Base-by-base conservation (phyloP, 2,329 filamentous ascomycete genomes). In the Hyphodiscus sp. region DNA sequence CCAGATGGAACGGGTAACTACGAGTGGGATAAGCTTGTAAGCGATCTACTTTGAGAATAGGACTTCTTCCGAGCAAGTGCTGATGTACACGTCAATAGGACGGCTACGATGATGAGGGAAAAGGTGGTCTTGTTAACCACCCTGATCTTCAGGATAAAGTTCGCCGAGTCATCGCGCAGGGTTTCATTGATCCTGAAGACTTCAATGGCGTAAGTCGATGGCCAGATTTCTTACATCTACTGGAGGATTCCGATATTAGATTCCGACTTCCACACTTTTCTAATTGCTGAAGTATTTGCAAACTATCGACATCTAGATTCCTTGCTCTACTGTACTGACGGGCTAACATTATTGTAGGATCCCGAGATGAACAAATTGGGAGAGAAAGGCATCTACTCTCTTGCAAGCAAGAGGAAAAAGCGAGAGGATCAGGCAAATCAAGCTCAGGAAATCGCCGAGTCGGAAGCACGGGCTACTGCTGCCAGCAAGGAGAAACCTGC, bases 181-280 rank as follows among this genome's bases (percentile, higher is more conserved):
- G 89, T 20, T 88, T 94, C 63, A 86, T 97, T 63, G 86, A 87
- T 61, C 78, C 89, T 43, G 85, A 89, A 49, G 92, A 96, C 63
- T 96, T 90, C 83, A 92, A 86, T 33, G 90, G 90, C 13, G 91
- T 95, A 78, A 73, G 87, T 75, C 29, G 15, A 26, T 15, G 1
- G 15, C 30, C 51, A 26, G 43, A 3, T 26, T 8, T 26, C 8
- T 26, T 3, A 26, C 8, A 26, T 26, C 3, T 26, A 3, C 8
- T 26, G 23, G 23, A 26, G 23, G 23, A 26, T 8, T 26, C 8
- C 23, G n/a, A n/a, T n/a, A n/a, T n/a, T 26, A 26, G 23, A 4
- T 26, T 26, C 23, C 3, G 4, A 26, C 23, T 26, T 26, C 23
- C 23, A 26, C 23, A 26, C 3, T 8, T 26, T 4, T 8, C 23